Base-by-base conservation (phyloP, 1,284 basidiomycete genomes). In the Leccinum subspadiceum region DNA sequence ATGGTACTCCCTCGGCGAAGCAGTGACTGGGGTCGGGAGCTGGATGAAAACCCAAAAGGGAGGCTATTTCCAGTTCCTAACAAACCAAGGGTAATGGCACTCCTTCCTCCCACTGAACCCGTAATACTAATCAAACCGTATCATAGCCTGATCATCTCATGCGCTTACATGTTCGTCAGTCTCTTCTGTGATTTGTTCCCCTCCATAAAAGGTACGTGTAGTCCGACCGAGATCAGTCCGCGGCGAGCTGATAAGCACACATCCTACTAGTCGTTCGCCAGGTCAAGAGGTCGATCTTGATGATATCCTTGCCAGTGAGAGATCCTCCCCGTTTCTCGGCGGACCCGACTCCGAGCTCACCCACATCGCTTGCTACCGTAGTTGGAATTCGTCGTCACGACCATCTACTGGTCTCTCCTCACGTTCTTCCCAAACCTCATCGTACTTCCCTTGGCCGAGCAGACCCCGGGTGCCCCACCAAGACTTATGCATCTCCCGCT, bases 331-430 rank as follows among this genome's bases (percentile, higher is more conserved):
- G 7, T 9, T 29, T 1, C 46, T 20, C 31, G 44, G 2, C 33
- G 33, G 29, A 17, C 39, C 24, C 8, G 4, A 24, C 44, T 6
- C 37, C 4, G 49, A 12, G n/a, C 46, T 24, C 22, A 24, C 22
- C 4, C 22, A 54, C 20, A 35, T 17, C 17, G n/a, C 13, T 29
- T 8, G 24, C 20, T 8, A 20, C 24, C 12, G 3, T 51, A 89
- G 86, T 69, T 91, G 31, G 80, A 84, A 17, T 79, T 89, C 46
- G 83, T 90, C 61, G 82, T 94, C 54, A 83, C 89, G 2, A 74
- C 77, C 31, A 86, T 93, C 59, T 93, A 93, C 75, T 91, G 89
- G 89, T 73, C 80, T 1, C 77, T 92, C 15, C 61, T 89, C 17
- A 56, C 82, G 12, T 66, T 81, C 53, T 73, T 79, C 53, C 87